phyloP scores from a whole-genome alignment of 2,329 filamentous ascomycete species.

The Aplosporella prunicola region DNA sequence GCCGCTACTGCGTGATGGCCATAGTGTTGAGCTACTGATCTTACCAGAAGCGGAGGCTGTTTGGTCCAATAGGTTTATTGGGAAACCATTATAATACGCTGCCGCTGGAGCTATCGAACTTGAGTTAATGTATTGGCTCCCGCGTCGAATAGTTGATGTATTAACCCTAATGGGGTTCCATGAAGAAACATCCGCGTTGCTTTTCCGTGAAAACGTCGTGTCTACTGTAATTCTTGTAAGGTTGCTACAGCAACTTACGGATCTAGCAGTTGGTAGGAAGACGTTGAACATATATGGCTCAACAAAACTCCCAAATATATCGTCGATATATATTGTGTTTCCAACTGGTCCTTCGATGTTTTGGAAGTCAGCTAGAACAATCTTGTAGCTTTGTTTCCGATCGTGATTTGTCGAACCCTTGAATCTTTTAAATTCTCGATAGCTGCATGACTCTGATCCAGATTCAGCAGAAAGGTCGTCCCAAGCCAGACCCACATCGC shows the following conservation, averaged over 20 bases:
- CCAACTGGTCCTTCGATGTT: background rate
- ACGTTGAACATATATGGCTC: conserved; percentile 1
- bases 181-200: background rate
- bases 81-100: too few species aligned
- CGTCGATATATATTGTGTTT: conserved; percentile 1
- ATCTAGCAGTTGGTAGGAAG: background rate
- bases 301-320: background rate
- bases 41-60: too few species aligned
- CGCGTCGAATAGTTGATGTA: too few species aligned
- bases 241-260: conserved; percentile 4
- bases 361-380: background rate
- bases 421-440: background rate
- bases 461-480: background rate
- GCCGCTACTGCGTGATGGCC: conserved; percentile 7
- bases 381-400: conserved; percentile 1
- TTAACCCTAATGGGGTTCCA: conserved; percentile 10
- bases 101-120: too few species aligned
- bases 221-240: conserved; percentile 3
- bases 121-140: too few species aligned
- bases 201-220: conserved; percentile 3
- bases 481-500: too few species aligned
- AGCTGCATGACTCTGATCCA: background rate
- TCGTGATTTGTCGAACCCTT: background rate
- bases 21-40: too few species aligned
- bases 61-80: too few species aligned